Evolutionary conservation across 2,329 filamentous ascomycete species (phyloP).

Genomic region (Polytolypa hystricis): DNA sequence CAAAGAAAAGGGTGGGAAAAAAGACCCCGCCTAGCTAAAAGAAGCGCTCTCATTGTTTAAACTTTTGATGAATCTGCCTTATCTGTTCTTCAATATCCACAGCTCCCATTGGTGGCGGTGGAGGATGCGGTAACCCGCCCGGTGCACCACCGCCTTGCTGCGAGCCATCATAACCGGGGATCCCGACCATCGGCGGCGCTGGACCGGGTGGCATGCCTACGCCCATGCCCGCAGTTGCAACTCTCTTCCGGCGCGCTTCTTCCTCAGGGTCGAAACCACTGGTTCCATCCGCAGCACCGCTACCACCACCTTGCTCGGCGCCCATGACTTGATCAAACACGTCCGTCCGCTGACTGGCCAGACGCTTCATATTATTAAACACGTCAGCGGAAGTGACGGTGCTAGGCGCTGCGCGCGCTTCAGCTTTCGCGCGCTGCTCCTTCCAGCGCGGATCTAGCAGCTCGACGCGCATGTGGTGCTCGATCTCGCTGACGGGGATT

Average conservation of each 20-base stretch:
- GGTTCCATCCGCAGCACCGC: neutral
- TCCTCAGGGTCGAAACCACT: conserved; percentile 54
- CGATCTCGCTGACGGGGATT: conserved; percentile 76
- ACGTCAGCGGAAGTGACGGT: conserved; percentile 80
- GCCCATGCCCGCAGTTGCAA: conserved; percentile 40
- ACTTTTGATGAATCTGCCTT: conserved; percentile 52
- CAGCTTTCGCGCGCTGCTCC: conserved; percentile 82
- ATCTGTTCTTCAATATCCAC: conserved; percentile 84
- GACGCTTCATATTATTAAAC: conserved; percentile 87
- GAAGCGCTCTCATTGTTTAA: conserved; percentile 21
- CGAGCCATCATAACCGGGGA: conserved; percentile 15
- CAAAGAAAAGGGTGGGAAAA: conserved; percentile 3
- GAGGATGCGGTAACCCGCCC: conserved; percentile 12
- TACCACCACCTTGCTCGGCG: conserved; percentile 12
- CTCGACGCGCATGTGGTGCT: conserved; percentile 91
- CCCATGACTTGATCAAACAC: conserved; percentile 56
- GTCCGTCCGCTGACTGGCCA: conserved; percentile 78
- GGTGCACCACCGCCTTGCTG: too few relatives aligned
- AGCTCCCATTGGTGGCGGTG: conserved; percentile 23
- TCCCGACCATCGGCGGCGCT: too few relatives aligned
- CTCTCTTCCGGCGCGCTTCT: conserved; percentile 64
- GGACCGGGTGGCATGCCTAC: conserved; percentile 44
- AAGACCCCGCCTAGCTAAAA: neutral
- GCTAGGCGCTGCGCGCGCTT: conserved; percentile 71
- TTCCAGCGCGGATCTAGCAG: conserved; percentile 91